Base-by-base conservation (phyloP, 1,284 basidiomycete genomes). In the Marasmius oreades region DNA sequence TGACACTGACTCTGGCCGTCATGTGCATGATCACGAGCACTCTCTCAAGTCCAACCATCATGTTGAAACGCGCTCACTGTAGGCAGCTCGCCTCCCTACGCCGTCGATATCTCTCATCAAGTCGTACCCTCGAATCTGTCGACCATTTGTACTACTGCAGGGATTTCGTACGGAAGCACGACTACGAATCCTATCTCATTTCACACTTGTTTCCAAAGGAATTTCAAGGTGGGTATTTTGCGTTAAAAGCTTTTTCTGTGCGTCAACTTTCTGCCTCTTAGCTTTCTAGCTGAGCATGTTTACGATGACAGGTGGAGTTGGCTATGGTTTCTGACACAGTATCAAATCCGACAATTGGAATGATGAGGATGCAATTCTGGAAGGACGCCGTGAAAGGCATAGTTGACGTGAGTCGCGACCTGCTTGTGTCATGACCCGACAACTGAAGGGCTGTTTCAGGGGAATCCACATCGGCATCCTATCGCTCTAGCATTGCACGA, bases 321-420 rank as follows among this genome's bases (percentile, higher is more conserved):
- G 90, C 93, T 23, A 87, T 79, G 65, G 77, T 95, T 14, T 86
- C 88, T 64, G 93, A 95, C 60, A 79, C 81, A 12, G 88, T 94
- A 14, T 87, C 88, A 16, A 92, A 90, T 63, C 74, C 86, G 37
- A 79, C 86, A 24, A 85, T 97, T 59, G 95, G 93, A 6, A 84
- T 87, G 66, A 93, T 96, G 80, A 82, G 93, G 62, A 86, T 93
- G 77, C 90, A 95, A 69, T 97, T 95, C 72, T 97, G 94, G 95
- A 84, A 85, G 66, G 93, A 97, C 67, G 87, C 91, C 1, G 68
- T 96, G 42, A 88, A 87, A 63, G 78, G 74, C 36, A 85, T 94
- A 18, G 75, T 76, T 66, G 80, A 87, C 65, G 92, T 90, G 67
- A 67, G 84, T 78, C 39, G n/a, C 42, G 51, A 18, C 23, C 55